Base-by-base conservation (phyloP, 2,329 filamentous ascomycete genomes). In the Phaeoacremonium minimum region DNA sequence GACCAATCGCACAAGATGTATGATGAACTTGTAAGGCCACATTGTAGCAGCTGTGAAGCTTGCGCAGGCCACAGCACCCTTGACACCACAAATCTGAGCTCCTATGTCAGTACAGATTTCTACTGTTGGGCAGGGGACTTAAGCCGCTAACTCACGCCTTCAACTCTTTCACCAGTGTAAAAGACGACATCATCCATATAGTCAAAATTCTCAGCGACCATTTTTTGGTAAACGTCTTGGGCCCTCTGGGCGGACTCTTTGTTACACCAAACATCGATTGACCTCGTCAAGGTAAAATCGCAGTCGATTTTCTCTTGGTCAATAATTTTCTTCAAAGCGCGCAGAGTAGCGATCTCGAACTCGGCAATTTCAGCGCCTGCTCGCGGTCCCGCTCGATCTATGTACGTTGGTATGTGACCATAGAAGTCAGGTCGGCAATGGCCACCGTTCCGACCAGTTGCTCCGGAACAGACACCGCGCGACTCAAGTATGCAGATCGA, bases 321-420 rank as follows among this genome's bases (percentile, higher is more conserved):
- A 74, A 79, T 45, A 52, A 78, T 20, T 61, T 78, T 33, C 32
- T 39, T 39, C 2, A 39, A 31, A 2, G 37, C 37, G 7, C 20
- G 32, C 13, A 39, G 28, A 16, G 35, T 39, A 7, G 65, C 77
- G 26, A 71, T 75, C 18, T 69, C 70, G 4, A 74, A 67, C 14
- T 76, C 75, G 8, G 78, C 81, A 47, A 78, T 77, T 65, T 60
- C 73, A 3, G 37, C 37, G 14, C 32, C 37, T 12, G 33, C 26
- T 11, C 18, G 18, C 7, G 37, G 6, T 14, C 37, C 37, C 11
- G 30, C 35, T 18, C 31, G 30, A 18, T 39, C n/a, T n/a, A 32
- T 31, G 6, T 39, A 39, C 15, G 15, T 39, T 12, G 35, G 28
- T 26, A 39, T 39, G 15, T 39, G 35, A 28, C 31, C 30, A 19